phyloP scores from a whole-genome alignment of 257 asterid genomes.

The Solanum chiquidenum region DNA sequence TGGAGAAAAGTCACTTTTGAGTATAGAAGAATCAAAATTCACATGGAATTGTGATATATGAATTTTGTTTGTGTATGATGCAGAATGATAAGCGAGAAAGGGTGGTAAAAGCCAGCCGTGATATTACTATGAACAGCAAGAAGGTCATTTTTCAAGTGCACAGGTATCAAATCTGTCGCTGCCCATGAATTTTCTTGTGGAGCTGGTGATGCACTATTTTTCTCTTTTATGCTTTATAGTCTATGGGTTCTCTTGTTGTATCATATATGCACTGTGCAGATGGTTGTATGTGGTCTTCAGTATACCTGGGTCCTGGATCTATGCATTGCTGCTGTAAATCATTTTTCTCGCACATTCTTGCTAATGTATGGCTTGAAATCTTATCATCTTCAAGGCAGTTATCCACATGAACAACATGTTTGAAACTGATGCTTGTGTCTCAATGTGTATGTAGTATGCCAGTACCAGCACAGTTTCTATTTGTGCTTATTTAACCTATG shows the following conservation, averaged over 20 bases:
- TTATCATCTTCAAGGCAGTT: not conserved
- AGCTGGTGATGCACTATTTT: not conserved
- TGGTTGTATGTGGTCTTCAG: not conserved
- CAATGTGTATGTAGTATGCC: not conserved
- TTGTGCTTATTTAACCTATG: not conserved
- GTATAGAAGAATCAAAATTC: not conserved
- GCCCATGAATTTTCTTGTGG: not conserved
- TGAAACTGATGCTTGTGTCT: not conserved
- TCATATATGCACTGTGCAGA: not conserved
- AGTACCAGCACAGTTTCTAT: not conserved
- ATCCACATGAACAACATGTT: not conserved
- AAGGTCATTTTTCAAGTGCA: conserved; percentile 96
- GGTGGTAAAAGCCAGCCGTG: conserved; percentile 93
- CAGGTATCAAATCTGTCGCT: conserved; percentile 36
- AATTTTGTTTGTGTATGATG: not conserved
- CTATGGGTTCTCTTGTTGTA: not conserved
- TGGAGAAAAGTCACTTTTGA: not conserved
- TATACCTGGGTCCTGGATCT: not conserved
- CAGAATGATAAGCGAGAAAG: conserved; percentile 92
- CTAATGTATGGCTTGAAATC: not conserved
- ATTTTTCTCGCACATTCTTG: not conserved
- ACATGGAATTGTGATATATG: not conserved
- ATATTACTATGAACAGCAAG: conserved; percentile 84
- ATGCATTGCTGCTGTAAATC: not conserved
- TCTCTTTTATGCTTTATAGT: not conserved